phyloP scores from a whole-genome alignment of 495 filamentous ascomycete genomes.

The Hypomontagnella submonticulosa region DNA sequence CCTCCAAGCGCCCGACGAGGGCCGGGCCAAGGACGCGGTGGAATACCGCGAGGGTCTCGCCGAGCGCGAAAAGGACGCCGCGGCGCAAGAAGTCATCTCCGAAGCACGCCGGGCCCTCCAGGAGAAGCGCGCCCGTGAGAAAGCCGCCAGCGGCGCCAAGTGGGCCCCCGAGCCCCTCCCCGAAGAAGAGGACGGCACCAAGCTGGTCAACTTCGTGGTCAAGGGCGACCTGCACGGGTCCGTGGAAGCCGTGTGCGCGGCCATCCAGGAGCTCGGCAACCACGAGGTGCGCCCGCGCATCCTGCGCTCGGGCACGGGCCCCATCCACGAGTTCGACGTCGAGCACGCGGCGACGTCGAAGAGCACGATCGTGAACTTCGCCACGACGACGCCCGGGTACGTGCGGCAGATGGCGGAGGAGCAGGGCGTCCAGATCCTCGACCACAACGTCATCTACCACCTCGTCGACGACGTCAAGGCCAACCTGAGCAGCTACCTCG shows the following conservation, averaged over 20 bases:
- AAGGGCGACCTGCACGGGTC: constrained; percentile 95
- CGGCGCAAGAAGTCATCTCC: constrained; percentile 82
- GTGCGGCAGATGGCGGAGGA: constrained; percentile 76
- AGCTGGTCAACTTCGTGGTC: constrained; percentile 82
- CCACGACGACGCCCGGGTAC: constrained; percentile 73
- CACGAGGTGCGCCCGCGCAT: constrained; percentile 82
- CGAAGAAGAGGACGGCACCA: constrained; percentile 61
- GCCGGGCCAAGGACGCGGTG: constrained; percentile 81
- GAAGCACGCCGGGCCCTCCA: constrained; percentile 70
- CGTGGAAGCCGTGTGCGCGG: constrained; percentile 85
- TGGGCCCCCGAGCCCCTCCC: constrained; percentile 32
- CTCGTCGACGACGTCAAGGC: constrained; percentile 84
- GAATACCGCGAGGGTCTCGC: constrained; percentile 72
- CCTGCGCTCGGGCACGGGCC: constrained; percentile 79
- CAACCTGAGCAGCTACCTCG: constrained; percentile 72
- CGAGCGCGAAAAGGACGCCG: constrained; percentile 53
- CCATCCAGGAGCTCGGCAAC: constrained; percentile 79
- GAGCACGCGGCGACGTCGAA: constrained; percentile 81
- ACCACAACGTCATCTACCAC: constrained; percentile 93
- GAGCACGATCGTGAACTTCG: constrained; percentile 86
- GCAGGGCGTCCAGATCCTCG: constrained; percentile 77
- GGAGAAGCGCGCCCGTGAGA: constrained; percentile 67
- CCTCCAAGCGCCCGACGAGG: constrained; percentile 81
- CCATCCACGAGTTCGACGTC: constrained; percentile 86
- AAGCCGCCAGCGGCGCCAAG: constrained; percentile 16